These are phyloP conservation scores for Arctium lappa DNA, from an alignment of 129 eudicot species.

Conservation along the genomic window DNA sequence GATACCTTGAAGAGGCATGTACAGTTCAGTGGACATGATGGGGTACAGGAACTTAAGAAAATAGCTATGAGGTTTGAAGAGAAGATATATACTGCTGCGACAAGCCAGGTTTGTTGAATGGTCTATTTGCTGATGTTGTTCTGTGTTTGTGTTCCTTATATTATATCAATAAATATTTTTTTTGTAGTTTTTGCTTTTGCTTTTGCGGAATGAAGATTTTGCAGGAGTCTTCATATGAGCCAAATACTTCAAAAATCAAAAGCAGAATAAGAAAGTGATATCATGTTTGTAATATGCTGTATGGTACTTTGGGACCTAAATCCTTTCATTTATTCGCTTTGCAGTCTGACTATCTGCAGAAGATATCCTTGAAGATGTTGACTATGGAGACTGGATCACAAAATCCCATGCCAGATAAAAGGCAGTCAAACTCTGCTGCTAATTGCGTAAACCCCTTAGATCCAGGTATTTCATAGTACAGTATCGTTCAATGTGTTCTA, in stretches of 20 bases:
- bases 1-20: neutral
- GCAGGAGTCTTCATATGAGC: too few species aligned
- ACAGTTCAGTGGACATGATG: too few species aligned
- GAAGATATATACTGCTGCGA: neutral
- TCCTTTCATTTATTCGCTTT: conserved; percentile 1
- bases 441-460: conserved; percentile 50
- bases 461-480: conserved; percentile 44
- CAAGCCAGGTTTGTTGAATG: neutral
- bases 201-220: too few species aligned
- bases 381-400: conserved; percentile 71
- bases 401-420: conserved; percentile 49
- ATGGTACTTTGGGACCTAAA: neutral
- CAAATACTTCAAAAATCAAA: too few species aligned
- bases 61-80: neutral
- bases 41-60: neutral
- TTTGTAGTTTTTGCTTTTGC: too few species aligned
- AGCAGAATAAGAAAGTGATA: neutral
- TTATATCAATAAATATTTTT: neutral
- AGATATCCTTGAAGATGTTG: conserved; percentile 74
- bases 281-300: neutral
- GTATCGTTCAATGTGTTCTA: neutral
- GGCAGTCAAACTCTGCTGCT: conserved; percentile 50
- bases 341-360: conserved; percentile 83
- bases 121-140: neutral
- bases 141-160: neutral